phyloP scores from a whole-genome alignment of 2,329 filamentous ascomycete species.

The Calonectria hongkongensis region DNA sequence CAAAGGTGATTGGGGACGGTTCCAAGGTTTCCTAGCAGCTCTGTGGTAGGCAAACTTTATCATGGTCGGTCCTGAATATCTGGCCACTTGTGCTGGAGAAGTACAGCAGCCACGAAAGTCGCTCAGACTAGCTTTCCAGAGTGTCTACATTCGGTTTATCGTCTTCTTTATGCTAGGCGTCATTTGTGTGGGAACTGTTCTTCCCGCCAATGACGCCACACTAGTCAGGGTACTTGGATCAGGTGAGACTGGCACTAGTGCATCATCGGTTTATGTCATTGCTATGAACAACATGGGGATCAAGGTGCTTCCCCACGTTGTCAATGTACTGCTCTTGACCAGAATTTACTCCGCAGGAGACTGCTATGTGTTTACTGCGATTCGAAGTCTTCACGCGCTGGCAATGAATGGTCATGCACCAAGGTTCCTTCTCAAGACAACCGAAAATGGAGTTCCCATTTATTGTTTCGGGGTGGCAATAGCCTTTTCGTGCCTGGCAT shows the following conservation, averaged over 20 bases:
- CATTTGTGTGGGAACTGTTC: slow-evolving; percentile 75
- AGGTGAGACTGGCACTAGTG: slow-evolving; percentile 46
- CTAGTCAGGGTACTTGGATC: slow-evolving; percentile 68
- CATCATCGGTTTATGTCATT: slow-evolving; percentile 21
- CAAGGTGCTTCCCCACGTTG: slow-evolving; percentile 7
- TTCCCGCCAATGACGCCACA: slow-evolving; percentile 72
- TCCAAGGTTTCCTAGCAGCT: slow-evolving; percentile 79
- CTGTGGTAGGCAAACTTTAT: slow-evolving; percentile 76
- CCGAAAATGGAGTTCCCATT: slow-evolving; percentile 22
- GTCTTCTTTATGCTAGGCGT: slow-evolving; percentile 80
- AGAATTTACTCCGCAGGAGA: slow-evolving; percentile 25
- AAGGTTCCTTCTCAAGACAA: slow-evolving; percentile 4
- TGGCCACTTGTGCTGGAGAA: slow-evolving; percentile 78
- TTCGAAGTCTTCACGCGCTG: slow-evolving; percentile 8
- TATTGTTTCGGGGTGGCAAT: slow-evolving; percentile 16
- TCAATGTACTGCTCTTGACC: slow-evolving; percentile 14
- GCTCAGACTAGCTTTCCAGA: slow-evolving; percentile 69
- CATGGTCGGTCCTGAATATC: slow-evolving; percentile 77
- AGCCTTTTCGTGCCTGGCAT: slow-evolving; percentile 19
- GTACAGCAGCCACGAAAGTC: slow-evolving; percentile 73
- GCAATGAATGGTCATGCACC: slow-evolving; percentile 13
- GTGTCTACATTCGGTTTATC: slow-evolving; percentile 67
- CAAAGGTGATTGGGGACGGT: slow-evolving; percentile 75
- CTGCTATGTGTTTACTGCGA: slow-evolving; percentile 11
- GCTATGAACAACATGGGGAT: slow-evolving; percentile 18